Evolutionary conservation across 1,139 yeast genomes (phyloP).

Genomic region (Kazachstania sp.): DNA sequence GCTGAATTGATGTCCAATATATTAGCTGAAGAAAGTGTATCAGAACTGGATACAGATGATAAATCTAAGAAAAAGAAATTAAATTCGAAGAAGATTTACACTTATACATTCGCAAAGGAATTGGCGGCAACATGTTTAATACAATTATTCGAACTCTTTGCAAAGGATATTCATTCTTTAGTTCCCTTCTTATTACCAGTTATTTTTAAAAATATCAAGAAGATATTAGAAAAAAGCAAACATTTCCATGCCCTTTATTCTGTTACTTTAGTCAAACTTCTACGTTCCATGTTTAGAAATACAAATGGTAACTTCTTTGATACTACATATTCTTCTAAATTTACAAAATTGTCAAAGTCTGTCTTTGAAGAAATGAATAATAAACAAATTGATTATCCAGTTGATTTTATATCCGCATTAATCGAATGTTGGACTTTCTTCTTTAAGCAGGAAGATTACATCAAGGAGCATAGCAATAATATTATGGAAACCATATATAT

Average conservation of each 20-base stretch:
- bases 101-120: conserved; percentile 22
- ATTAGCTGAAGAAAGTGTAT: conserved; percentile 23
- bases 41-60: conserved; percentile 11
- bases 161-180: conserved; percentile 29
- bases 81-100: conserved; percentile 9
- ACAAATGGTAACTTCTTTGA: conserved; percentile 11
- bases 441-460: conserved; percentile 17
- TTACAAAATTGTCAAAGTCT: conserved; percentile 20
- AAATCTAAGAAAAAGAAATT: conserved; percentile 9
- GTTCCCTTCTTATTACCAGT: conserved; percentile 26
- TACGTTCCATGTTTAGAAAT: conserved; percentile 21
- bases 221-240: conserved; percentile 22
- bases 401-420: conserved; percentile 18
- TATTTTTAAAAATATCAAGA: conserved; percentile 30
- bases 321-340: conserved; percentile 15
- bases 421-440: conserved; percentile 21
- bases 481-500: conserved; percentile 12
- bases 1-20: conserved; percentile 22
- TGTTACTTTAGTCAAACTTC: conserved; percentile 20
- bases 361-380: conserved; percentile 17
- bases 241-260: conserved; percentile 25
- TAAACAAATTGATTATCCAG: conserved; percentile 21
- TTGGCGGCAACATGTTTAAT: conserved; percentile 17
- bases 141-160: conserved; percentile 29
- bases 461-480: conserved; percentile 17